Evolutionary conservation across 306 rosid genomes (phyloP).

Genomic region (Begonia loranthoides): DNA sequence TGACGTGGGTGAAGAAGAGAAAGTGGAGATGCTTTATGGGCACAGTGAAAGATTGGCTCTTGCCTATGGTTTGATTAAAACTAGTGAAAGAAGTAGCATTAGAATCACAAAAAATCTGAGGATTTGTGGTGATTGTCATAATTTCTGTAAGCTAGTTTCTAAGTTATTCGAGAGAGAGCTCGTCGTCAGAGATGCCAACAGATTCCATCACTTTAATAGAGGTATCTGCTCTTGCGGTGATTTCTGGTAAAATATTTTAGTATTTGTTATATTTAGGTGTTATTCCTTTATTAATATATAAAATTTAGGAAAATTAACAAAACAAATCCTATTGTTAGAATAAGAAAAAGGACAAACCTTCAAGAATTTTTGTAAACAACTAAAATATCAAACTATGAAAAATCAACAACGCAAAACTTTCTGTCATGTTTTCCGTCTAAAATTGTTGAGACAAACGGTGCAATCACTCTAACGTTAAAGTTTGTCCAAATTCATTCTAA

Average conservation of each 20-base stretch:
- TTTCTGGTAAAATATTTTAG: constrained; percentile 39
- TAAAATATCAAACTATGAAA: too few species aligned
- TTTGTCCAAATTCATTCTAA: too few species aligned
- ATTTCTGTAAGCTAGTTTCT: constrained; percentile 52
- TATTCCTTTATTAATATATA: too few species aligned
- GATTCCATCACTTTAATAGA: constrained; percentile 57
- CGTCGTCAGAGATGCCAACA: constrained; percentile 58
- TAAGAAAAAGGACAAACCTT: too few species aligned
- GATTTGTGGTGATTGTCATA: constrained; percentile 59
- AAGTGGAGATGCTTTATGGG: constrained; percentile 40
- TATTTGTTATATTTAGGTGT: too few species aligned
- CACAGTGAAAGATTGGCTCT: constrained; percentile 76
- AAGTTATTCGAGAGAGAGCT: constrained; percentile 32
- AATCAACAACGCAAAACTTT: too few species aligned
- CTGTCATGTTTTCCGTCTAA: too few species aligned
- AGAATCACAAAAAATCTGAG: constrained; percentile 58
- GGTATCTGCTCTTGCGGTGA: constrained; percentile 68
- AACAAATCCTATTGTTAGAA: too few species aligned
- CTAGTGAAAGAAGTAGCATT: constrained; percentile 28
- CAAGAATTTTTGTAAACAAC: too few species aligned
- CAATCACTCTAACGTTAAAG: too few species aligned
- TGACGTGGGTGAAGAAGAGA: constrained; percentile 50
- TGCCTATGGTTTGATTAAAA: constrained; percentile 43
- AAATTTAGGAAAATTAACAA: too few species aligned
- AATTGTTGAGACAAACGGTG: too few species aligned